Conservation (phyloP, 257 asterid genomes). For the Solanum tacnaense region DNA sequence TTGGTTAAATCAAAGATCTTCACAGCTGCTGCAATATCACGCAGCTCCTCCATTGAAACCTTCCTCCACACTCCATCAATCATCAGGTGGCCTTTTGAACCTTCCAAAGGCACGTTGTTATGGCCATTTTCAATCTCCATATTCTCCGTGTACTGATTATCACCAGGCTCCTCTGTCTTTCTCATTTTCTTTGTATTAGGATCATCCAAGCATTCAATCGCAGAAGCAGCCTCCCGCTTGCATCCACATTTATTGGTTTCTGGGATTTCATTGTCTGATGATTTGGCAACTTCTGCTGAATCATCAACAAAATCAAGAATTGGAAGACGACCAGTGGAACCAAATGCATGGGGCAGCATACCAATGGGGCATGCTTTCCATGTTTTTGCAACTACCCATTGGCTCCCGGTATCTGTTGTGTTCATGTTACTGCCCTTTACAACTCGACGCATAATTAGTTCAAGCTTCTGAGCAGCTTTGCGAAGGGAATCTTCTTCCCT, state of each 20-base stretch:
- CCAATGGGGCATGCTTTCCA: constrained; percentile 88
- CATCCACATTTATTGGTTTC: constrained; percentile 12
- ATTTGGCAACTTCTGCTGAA: constrained; percentile 3
- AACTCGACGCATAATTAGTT: constrained; percentile 16
- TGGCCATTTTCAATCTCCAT: not conserved
- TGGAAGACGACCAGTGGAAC: constrained; percentile 54
- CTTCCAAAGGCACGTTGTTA: constrained; percentile 3
- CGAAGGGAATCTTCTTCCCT: constrained; percentile 34
- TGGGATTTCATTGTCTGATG: constrained; percentile 6
- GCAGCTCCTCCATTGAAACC: constrained; percentile 39
- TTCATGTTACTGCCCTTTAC: constrained; percentile 15
- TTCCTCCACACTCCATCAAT: constrained; percentile 63
- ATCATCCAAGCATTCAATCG: constrained; percentile 15
- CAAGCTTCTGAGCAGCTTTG: constrained; percentile 39
- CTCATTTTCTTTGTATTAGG: constrained; percentile 15
- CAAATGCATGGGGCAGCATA: constrained; percentile 49
- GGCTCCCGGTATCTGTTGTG: constrained; percentile 12
- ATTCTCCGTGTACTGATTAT: not conserved
- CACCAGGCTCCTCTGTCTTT: constrained; percentile 13
- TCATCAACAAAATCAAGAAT: constrained; percentile 29
- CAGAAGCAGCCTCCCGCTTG: constrained; percentile 43
- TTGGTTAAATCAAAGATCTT: constrained; percentile 26
- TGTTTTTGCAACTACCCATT: constrained; percentile 41
- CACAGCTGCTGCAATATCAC: constrained; percentile 46
- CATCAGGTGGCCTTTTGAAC: constrained; percentile 41